Evolutionary conservation across 148 eudicot species (phyloP).

Genomic region (Rhododendron henanense): DNA sequence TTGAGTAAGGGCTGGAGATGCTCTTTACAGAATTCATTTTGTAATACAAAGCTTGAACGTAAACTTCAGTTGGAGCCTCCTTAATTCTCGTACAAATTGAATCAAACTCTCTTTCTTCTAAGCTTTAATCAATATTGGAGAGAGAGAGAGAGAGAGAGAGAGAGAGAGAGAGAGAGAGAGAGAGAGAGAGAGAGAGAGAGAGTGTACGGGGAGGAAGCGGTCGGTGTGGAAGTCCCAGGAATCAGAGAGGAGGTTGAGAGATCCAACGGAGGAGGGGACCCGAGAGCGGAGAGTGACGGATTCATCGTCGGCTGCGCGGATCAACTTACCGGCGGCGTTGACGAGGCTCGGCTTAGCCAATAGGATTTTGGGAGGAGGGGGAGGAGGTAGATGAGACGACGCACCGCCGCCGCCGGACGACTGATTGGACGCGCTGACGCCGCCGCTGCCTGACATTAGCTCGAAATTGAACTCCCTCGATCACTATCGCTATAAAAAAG

Average conservation of each 20-base stretch:
- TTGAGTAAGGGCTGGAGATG: neutral
- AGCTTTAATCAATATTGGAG: neutral
- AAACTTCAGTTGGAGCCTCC: neutral
- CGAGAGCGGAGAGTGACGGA: conserved; percentile 62
- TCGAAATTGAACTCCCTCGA: neutral
- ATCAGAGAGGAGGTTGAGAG: conserved; percentile 81
- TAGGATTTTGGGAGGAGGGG: conserved; percentile 56
- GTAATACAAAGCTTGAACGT: no score
- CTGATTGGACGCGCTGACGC: conserved; percentile 20
- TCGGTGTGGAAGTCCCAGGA: conserved; percentile 81
- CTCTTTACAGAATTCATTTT: no score
- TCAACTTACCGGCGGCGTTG: conserved; percentile 45
- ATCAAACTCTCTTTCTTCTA: neutral
- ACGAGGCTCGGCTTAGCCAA: conserved; percentile 70
- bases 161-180: neutral
- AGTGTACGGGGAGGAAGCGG: conserved; percentile 51
- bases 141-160: neutral
- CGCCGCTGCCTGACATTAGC: conserved; percentile 32
- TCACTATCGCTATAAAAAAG: no score
- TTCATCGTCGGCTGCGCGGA: conserved; percentile 41
- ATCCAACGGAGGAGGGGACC: conserved; percentile 64
- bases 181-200: neutral
- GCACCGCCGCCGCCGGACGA: neutral
- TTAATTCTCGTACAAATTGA: neutral
- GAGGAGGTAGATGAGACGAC: conserved; percentile 19